Evolutionary conservation across 148 eudicot species (phyloP), one percentile per base, ranked within the genome.

Genomic region (Rhododendron molle): DNA sequence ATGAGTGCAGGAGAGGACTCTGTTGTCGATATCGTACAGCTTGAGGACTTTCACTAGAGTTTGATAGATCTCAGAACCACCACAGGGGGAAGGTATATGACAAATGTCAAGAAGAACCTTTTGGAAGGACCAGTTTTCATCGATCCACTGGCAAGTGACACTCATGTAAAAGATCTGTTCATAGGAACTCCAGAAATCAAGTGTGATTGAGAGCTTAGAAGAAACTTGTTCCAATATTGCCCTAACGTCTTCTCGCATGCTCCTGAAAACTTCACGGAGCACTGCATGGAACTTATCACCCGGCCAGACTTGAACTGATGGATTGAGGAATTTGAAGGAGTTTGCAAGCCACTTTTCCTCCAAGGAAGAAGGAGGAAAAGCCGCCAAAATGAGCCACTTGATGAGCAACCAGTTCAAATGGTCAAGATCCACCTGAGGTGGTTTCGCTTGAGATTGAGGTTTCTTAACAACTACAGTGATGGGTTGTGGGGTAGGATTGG

Each of bases 181-280:
- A 85, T 90, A 96, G 7, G 96, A 93, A 44, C 95, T 92, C 98
- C 98, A 94, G 82, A 94, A 93, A 80, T 94, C 97, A 84, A 96
- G 95, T 11, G 97, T 88, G 38, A 96, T 81, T 23, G 98, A 90
- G 88, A 94, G 90, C 91, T 92, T 96, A 21, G 96, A 94, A 46
- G 96, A 86, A 83, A 91, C 91, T 77, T 96, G 94, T 46, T 92
- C 96, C 88, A 96, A 38, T 47, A 76, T 87, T 82, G 82, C 84
- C 87, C 87, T 91, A 71, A 96, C 88, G 28, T 92, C 91, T 87
- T 93, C 91, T 84, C 88, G 91, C 97, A 96, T 96, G 86, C 95
- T 93, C 85, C 89, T 85, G 87, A 88, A 92, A 79, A 96, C 89
- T 81, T 94, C 97, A 78, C 56, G 83, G 28, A 96, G 87, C 46